These are phyloP conservation scores for Paramecium primaurelia DNA, from an alignment of 73 alveolate genomes.

Conservation along the genomic window DNA sequence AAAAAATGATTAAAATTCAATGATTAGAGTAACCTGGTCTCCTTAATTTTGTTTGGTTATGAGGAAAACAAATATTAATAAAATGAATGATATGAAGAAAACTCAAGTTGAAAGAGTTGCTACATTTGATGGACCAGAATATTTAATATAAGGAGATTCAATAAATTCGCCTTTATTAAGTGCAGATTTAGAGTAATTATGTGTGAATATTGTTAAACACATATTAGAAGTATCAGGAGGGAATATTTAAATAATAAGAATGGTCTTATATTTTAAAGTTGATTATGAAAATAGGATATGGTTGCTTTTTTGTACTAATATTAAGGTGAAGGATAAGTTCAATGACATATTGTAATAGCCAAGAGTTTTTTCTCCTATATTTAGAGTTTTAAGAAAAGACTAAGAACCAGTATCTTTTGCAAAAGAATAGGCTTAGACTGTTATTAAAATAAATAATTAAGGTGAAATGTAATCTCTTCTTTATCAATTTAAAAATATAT, in stretches of 20 bases:
- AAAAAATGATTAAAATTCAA: conserved; percentile 65
- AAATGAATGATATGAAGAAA: conserved; percentile 64
- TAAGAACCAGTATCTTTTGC: not conserved
- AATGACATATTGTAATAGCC: not conserved
- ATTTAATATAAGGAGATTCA: conserved; percentile 61
- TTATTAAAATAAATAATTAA: not conserved
- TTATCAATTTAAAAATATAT: conserved; percentile 18
- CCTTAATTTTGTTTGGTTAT: conserved; percentile 70
- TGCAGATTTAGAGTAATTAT: conserved; percentile 67
- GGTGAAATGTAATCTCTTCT: conserved; percentile 24
- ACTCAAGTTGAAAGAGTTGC: conserved; percentile 68
- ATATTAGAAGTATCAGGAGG: conserved; percentile 76
- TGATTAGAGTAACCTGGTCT: conserved; percentile 77
- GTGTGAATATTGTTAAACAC: conserved; percentile 71
- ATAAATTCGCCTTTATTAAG: conserved; percentile 74
- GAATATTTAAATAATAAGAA: conserved; percentile 67
- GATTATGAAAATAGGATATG: conserved; percentile 74
- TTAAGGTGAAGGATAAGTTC: conserved; percentile 52
- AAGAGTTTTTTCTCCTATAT: not conserved
- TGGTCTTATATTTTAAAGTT: conserved; percentile 75
- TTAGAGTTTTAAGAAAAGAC: not conserved
- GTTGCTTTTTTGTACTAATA: conserved; percentile 70
- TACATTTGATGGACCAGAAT: conserved; percentile 81
- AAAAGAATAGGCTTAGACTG: not conserved
- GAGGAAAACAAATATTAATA: conserved; percentile 70